These are phyloP conservation scores for Malus hybrid DNA, from an alignment of 331 rosid genomes.

Conservation along the genomic window DNA sequence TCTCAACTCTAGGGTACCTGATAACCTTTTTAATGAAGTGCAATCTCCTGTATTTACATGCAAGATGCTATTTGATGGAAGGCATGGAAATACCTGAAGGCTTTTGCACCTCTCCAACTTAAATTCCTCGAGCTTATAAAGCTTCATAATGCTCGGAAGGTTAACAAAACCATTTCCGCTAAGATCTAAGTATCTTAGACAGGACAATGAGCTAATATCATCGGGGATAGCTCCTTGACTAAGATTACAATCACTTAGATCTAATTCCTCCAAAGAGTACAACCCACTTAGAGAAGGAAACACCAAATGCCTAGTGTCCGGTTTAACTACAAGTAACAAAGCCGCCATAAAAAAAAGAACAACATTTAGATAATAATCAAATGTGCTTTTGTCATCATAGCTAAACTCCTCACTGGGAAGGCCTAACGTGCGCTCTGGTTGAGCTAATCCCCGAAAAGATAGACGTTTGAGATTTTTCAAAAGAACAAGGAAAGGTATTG, in stretches of 20 bases:
- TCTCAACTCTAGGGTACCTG: no score
- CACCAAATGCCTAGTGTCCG: neutral
- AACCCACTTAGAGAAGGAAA: constrained; percentile 1
- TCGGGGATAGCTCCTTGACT: neutral
- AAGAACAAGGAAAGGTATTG: neutral
- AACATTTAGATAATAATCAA: neutral
- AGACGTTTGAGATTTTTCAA: neutral
- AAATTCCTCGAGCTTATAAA: constrained; percentile 2
- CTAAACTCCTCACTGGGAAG: no score
- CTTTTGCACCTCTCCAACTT: constrained; percentile 1
- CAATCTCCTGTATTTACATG: neutral
- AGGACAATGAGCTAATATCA: neutral
- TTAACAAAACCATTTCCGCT: neutral
- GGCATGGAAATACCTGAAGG: neutral
- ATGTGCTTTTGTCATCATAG: no score
- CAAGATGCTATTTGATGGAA: neutral
- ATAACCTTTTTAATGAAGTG: neutral
- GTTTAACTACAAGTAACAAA: no score
- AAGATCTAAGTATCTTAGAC: neutral
- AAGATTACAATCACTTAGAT: constrained; percentile 2
- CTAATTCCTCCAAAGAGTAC: neutral
- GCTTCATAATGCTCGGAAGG: constrained; percentile 8
- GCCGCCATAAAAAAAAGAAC: neutral
- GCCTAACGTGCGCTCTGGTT: neutral
- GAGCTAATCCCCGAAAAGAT: no score